Evolutionary conservation across 1,284 basidiomycete species (phyloP).

Genomic region (Volvariella surrecta): DNA sequence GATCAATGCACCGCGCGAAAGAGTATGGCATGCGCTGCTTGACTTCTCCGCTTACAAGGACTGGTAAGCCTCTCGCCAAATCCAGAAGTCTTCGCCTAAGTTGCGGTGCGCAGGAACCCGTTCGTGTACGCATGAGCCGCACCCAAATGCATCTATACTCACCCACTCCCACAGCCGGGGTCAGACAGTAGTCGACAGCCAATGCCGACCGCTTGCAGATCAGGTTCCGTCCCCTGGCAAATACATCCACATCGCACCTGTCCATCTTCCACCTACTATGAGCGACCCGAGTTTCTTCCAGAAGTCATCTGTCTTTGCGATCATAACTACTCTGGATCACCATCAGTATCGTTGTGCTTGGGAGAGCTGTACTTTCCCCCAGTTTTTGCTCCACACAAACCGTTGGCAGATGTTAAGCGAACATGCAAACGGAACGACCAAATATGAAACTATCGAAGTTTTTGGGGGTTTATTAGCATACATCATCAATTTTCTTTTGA

Average conservation of each 20-base stretch:
- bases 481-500: slow-evolving; percentile 38
- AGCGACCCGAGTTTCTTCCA: slow-evolving; percentile 26
- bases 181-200: slow-evolving; percentile 39
- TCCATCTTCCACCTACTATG: slow-evolving; percentile 52
- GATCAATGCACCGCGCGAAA: slow-evolving; percentile 37
- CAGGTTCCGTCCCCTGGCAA: slow-evolving; percentile 41
- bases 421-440: slow-evolving; percentile 30
- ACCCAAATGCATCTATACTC: background rate
- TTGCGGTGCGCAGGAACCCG: slow-evolving; percentile 42
- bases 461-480: slow-evolving; percentile 52
- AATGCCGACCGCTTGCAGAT: slow-evolving; percentile 31
- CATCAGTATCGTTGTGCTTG: slow-evolving; percentile 50
- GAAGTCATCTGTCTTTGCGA: slow-evolving; percentile 27
- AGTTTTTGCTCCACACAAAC: slow-evolving; percentile 41
- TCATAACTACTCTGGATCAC: slow-evolving; percentile 40
- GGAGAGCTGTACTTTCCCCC: slow-evolving; percentile 32
- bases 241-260: slow-evolving; percentile 37
- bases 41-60: slow-evolving; percentile 41
- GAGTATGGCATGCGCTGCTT: slow-evolving; percentile 35
- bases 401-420: slow-evolving; percentile 56
- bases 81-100: slow-evolving; percentile 4
- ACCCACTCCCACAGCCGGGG: slow-evolving; percentile 33
- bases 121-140: slow-evolving; percentile 59
- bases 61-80: slow-evolving; percentile 30
- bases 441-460: slow-evolving; percentile 58